Evolutionary conservation across 352 stramenopile species (phyloP), one percentile per base, ranked within the genome.

Genomic region (Pythium phragmitis): DNA sequence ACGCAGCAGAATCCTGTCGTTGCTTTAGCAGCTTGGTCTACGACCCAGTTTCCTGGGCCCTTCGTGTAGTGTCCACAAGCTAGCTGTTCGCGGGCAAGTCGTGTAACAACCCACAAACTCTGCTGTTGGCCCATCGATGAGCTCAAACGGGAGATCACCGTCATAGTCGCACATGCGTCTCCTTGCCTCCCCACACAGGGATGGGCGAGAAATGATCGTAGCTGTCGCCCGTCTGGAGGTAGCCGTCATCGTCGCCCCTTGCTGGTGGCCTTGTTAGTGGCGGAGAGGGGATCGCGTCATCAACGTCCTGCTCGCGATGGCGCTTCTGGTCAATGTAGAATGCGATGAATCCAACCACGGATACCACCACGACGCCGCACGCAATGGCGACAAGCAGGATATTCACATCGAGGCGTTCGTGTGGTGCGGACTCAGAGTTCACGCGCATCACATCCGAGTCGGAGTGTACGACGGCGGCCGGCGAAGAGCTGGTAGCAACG

Each of bases 151-250:
- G 13, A 46, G 13, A 46, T 7, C 17, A 6, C 13, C 4, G 21
- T 48, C 48, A 55, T 26, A 55, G 30, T 12, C 16, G 48, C 14
- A 55, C 48, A 6, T 39, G 8, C 1, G 48, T 39, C 28, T 41
- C 28, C 13, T 55, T 33, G 13, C 48, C 14, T n/a, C 34, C 23
- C 54, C 54, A 60, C 26, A 60, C 30, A 7, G 54, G 54, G 5
- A 47, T 16, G 3, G 54, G 54, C 41, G 54, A 60, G 41, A 60
- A 60, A 23, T 60, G 54, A 28, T 60, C 54, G 54, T 60, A 51
- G 28, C 54, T 60, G 17, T 59, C 52, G 48, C 30, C 30, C 16
- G 48, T 55, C 16, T 55, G 48, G 48, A 33, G 7, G 30, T 55
- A n/a, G 28, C 34, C 30, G 7, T 55, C 39, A 13, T 13, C 16